Evolutionary conservation across 2,329 filamentous ascomycete species (phyloP), one percentile per base, ranked within the genome.

Genomic region (Aspergillus flavus): DNA sequence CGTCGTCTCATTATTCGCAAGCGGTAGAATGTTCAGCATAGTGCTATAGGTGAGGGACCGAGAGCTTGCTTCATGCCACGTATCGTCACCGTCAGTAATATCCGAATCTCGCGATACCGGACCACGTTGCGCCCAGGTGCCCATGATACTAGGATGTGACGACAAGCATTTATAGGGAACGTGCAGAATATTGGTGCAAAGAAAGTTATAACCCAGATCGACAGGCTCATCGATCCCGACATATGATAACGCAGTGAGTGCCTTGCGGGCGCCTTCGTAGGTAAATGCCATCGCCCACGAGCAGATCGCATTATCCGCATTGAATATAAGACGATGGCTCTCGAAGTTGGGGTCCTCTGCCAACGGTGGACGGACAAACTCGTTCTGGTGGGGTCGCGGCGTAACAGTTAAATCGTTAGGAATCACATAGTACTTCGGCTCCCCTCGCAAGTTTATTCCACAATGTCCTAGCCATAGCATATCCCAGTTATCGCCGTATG

Each of bases 401-500:
- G 58, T 50, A 7, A 53, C 58, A 1, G 58, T 59, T 14, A 36
- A n/a, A 26, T 59, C 58, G 19, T 59, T 39, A 1, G 48, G 48
- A 10, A 59, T 59, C 9, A 53, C 48, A 14, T 59, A 59, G 14
- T 45, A 59, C 11, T 23, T 46, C 0, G 34, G 58, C 2, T 53
- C 58, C 6, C 43, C 58, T 7, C 58, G 58, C 9, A 34, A 41
- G 2, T 53, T 52, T 7, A 54, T 59, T 3, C 58, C 58, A 16
- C 58, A 59, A 11, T 32, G 34, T 21, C 58, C 58, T 5, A 59
- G 23, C 58, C 48, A 59, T 14, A 59, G 46, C 48, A 59, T 43
- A 34, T 54, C 58, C 58, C 48, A 59, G 48, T 45, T n/a, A 12
- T 54, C 58, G 12, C 58, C 58, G 7, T 59, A 59, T 1, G 58